phyloP scores from a whole-genome alignment of 306 rosid genomes.

The Calophaca sinica region DNA sequence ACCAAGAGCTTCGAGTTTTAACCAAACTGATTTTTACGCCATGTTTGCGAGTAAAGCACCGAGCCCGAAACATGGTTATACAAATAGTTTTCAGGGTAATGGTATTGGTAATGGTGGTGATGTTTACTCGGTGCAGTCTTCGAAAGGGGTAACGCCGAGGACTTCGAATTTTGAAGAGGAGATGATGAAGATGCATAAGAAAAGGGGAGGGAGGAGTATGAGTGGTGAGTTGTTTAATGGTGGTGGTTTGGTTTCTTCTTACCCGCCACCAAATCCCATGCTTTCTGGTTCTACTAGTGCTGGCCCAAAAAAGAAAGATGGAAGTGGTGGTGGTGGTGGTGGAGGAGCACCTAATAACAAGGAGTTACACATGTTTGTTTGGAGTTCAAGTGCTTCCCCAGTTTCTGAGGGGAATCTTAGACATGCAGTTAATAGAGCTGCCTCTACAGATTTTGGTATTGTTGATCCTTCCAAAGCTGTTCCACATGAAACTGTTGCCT shows the following conservation, averaged over 20 bases:
- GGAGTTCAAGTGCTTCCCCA: slow-evolving; percentile 91
- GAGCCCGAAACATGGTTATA: slow-evolving; percentile 66
- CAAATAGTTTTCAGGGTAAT: slow-evolving; percentile 52
- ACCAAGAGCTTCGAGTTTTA: slow-evolving; percentile 85
- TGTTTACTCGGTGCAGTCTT: slow-evolving; percentile 25
- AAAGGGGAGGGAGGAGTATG: slow-evolving; percentile 73
- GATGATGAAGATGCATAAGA: slow-evolving; percentile 66
- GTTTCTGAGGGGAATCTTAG: slow-evolving; percentile 80
- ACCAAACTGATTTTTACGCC: slow-evolving; percentile 79
- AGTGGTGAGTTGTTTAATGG: slow-evolving; percentile 73
- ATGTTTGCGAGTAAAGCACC: slow-evolving; percentile 88
- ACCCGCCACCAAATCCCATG: slow-evolving; percentile 81
- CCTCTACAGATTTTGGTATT: slow-evolving; percentile 61
- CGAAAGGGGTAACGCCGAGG: slow-evolving; percentile 78
- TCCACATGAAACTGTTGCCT: not conserved
- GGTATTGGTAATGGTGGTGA: slow-evolving; percentile 45
- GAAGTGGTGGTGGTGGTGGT: slow-evolving; percentile 29
- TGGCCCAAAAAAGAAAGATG: slow-evolving; percentile 64
- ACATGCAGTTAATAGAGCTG: slow-evolving; percentile 68
- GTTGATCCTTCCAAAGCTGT: slow-evolving; percentile 64
- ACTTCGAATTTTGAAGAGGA: slow-evolving; percentile 80
- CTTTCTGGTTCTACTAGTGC: slow-evolving; percentile 71
- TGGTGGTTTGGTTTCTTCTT: slow-evolving; percentile 55
- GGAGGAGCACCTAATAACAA: slow-evolving; percentile 55
- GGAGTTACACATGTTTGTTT: slow-evolving; percentile 92